phyloP scores from a whole-genome alignment of 1,284 basidiomycete species.

The Trametes pubescens region DNA sequence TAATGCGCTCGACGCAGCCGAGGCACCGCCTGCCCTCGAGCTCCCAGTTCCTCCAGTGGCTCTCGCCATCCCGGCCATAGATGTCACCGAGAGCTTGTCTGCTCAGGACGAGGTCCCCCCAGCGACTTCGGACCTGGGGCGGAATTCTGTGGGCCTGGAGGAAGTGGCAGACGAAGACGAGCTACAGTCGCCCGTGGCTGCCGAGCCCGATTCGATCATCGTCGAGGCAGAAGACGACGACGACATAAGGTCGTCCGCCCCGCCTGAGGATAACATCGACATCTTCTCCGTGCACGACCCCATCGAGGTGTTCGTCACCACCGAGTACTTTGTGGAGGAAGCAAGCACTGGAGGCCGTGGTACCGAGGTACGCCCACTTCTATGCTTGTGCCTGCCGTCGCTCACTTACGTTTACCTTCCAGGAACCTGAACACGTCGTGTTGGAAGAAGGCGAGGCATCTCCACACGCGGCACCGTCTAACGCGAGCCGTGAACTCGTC shows the following conservation, averaged over 20 bases:
- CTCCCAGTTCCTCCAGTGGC: not conserved
- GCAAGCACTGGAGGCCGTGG: slow-evolving; percentile 35
- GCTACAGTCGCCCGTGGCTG: not conserved
- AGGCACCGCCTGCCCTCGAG: not conserved
- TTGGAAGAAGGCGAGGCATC: slow-evolving; percentile 3
- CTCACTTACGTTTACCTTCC: not conserved
- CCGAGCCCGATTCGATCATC: slow-evolving; percentile 1
- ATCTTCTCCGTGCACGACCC: slow-evolving; percentile 20
- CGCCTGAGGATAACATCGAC: slow-evolving; percentile 6
- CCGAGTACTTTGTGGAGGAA: slow-evolving; percentile 42
- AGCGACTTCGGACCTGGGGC: not conserved
- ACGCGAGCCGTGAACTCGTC: not conserved
- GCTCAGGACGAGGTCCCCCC: not conserved
- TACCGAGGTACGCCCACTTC: slow-evolving; percentile 36
- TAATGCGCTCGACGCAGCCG: not conserved
- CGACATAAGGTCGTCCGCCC: slow-evolving; percentile 4
- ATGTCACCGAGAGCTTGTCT: not conserved
- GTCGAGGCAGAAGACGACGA: slow-evolving; percentile 18
- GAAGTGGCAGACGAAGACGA: slow-evolving; percentile 19
- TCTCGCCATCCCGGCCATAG: not conserved
- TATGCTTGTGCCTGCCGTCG: not conserved
- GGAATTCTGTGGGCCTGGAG: slow-evolving; percentile 14
- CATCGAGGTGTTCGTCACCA: not conserved
- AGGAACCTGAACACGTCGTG: slow-evolving; percentile 34
- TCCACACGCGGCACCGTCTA: not conserved